A percentile compares a stretch with the other conserved stretches of the same genome.
phyloP scores from a whole-genome alignment of 257 asterid species.

The Forsythia viridissima region DNA sequence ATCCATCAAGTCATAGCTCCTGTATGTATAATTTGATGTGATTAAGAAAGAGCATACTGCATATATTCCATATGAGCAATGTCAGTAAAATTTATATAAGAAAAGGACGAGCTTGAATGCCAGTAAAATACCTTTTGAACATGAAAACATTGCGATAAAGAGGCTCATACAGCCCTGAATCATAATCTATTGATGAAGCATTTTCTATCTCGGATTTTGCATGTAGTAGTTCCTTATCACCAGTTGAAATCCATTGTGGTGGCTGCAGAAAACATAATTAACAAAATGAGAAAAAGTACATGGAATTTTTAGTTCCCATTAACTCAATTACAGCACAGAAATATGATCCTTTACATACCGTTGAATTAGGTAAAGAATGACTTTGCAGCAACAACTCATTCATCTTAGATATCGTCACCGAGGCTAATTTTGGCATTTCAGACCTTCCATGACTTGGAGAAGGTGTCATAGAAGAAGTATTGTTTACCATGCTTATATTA shows the following conservation, averaged over 20 bases:
- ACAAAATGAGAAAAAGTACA: neutral
- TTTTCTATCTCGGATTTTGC: constrained; percentile 37
- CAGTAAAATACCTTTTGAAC: constrained; percentile 36
- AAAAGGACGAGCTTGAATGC: neutral
- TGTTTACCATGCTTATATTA: neutral
- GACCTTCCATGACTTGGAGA: constrained; percentile 2
- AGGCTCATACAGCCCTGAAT: constrained; percentile 31
- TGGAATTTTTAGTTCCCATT: neutral
- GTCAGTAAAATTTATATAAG: neutral
- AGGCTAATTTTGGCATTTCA: neutral
- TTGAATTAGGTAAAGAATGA: constrained; percentile 22
- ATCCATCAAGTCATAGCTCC: constrained; percentile 52
- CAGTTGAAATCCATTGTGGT: constrained; percentile 26
- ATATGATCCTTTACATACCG: constrained; percentile 17
- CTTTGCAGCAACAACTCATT: constrained; percentile 33
- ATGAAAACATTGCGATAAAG: constrained; percentile 33
- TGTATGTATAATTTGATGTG: constrained; percentile 8
- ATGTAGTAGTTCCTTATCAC: constrained; percentile 31
- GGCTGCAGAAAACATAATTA: constrained; percentile 21
- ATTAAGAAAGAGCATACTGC: neutral
- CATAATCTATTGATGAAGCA: constrained; percentile 20
- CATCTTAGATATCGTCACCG: constrained; percentile 44
- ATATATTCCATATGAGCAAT: neutral
- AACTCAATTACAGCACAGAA: neutral
- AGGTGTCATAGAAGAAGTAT: neutral